Percentiles rank a stretch among this genome's conserved stretches.
Conservation (phyloP, 2,329 filamentous ascomycete species). For the Xenoacremonium recifei region DNA sequence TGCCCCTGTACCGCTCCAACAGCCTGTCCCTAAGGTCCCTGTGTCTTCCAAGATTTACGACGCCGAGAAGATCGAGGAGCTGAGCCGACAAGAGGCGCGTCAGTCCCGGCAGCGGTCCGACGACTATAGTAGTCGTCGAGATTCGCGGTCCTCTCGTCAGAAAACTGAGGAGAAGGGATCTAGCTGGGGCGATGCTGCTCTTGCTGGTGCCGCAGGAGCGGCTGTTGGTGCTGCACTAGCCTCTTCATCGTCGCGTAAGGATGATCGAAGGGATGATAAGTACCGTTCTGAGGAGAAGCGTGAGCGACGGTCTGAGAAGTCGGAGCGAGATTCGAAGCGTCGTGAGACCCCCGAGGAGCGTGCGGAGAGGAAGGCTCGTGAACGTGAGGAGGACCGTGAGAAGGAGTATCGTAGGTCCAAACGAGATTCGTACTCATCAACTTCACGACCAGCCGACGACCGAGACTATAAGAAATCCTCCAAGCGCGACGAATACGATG, state of each 20-base stretch:
- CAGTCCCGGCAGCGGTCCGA: background rate
- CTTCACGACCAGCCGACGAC: slow-evolving; percentile 22
- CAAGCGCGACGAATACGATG: slow-evolving; percentile 31
- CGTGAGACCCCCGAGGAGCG: slow-evolving; percentile 15
- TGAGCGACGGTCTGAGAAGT: slow-evolving; percentile 12
- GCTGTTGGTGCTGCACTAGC: slow-evolving; percentile 40
- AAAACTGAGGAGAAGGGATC: slow-evolving; percentile 38
- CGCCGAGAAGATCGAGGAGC: slow-evolving; percentile 38
- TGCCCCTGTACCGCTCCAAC: slow-evolving; percentile 70
- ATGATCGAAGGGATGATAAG: slow-evolving; percentile 13
- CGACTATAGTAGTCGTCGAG: slow-evolving; percentile 31
- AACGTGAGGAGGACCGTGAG: slow-evolving; percentile 14
- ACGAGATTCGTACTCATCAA: slow-evolving; percentile 23
- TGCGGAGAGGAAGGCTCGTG: slow-evolving; percentile 15
- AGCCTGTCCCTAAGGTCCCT: slow-evolving; percentile 76
- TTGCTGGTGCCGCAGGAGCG: slow-evolving; percentile 48
- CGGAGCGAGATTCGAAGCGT: slow-evolving; percentile 18
- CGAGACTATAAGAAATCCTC: slow-evolving; percentile 28
- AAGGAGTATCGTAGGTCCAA: slow-evolving; percentile 27
- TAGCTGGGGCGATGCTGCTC: slow-evolving; percentile 43
- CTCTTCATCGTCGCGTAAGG: slow-evolving; percentile 21
- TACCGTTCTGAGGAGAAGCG: slow-evolving; percentile 17
- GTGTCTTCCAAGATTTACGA: slow-evolving; percentile 69
- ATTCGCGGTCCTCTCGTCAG: slow-evolving; percentile 15
- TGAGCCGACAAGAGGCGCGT: slow-evolving; percentile 33